These are phyloP conservation scores for Penicillium paneum DNA, from an alignment of 2,329 filamentous ascomycete genomes.

Conservation along the genomic window DNA sequence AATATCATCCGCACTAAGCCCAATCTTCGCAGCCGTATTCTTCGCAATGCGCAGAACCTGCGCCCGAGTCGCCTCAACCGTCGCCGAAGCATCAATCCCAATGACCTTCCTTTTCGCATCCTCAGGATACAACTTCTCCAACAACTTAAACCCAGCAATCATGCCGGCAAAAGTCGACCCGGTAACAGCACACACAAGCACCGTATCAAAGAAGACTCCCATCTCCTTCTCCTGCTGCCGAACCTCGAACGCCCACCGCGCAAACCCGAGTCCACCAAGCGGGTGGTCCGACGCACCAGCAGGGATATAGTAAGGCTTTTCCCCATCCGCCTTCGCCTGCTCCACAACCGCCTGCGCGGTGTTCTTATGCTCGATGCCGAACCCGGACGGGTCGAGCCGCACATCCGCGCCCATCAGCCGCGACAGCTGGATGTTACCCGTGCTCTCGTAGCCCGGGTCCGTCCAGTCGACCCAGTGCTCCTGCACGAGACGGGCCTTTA, in stretches of 20 bases:
- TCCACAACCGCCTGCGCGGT: slow-evolving; percentile 55
- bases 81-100: slow-evolving; percentile 64
- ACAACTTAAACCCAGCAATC: slow-evolving; percentile 68
- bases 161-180: slow-evolving; percentile 70
- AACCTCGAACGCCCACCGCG: slow-evolving; percentile 68
- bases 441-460: slow-evolving; percentile 59
- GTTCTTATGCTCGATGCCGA: slow-evolving; percentile 67
- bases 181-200: slow-evolving; percentile 69
- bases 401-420: slow-evolving; percentile 66
- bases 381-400: slow-evolving; percentile 56
- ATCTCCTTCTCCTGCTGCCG: slow-evolving; percentile 59
- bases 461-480: slow-evolving; percentile 67
- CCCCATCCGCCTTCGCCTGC: slow-evolving; percentile 53
- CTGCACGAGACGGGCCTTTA: slow-evolving; percentile 54
- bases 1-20: slow-evolving; percentile 58
- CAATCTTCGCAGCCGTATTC: slow-evolving; percentile 62
- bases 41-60: slow-evolving; percentile 66
- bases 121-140: slow-evolving; percentile 47
- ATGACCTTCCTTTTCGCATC: slow-evolving; percentile 55
- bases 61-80: slow-evolving; percentile 58
- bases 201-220: slow-evolving; percentile 64
- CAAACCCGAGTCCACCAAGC: slow-evolving; percentile 67
- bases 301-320: slow-evolving; percentile 68
- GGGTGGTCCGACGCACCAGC: slow-evolving; percentile 69
- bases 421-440: slow-evolving; percentile 70